Evolutionary conservation across 352 stramenopile species (phyloP), one percentile per base, ranked within the genome.

Genomic region (Phytopythium aichiense): DNA sequence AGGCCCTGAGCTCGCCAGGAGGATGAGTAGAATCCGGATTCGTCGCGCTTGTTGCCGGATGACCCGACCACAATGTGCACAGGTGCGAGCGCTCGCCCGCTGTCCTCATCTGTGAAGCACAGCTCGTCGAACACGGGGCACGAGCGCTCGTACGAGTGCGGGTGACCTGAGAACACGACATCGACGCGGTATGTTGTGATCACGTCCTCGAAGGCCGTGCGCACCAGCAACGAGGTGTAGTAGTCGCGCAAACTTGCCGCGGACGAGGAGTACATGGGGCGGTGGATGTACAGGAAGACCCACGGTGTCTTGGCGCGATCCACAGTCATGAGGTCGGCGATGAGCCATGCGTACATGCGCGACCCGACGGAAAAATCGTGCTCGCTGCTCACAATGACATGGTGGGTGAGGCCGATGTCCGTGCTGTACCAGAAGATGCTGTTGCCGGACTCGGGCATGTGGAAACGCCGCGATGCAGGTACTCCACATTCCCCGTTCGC

Each of bases 401-500:
- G 77, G 43, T 88, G 80, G 30, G 64, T 64, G 40, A 89, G 71
- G 4, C 80, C 80, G 2, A 72, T 73, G 48, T 88, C 74, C 23
- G 72, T 73, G 52, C 76, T 87, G 71, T 88, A 89, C 76, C 76
- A 89, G 59, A 79, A 89, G 2, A 83, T 69, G 8, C 65, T 63
- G 46, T 86, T 87, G 43, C 76, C 72, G 49, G 80, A 80, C 22
- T 71, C 64, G 0, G 79, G 85, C 82, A 95, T 94, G 53, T 71
- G 63, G 76, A 96, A 96, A 35, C 86, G 77, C 50, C 77, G 85
- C 25, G 75, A 60, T 6, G 74, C 80, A 0, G 91, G 84, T 12
- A 97, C 76, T 25, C 89, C 88, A 68, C 91, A 98, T 72, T 98
- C 91, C 9, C 91, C 91, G 28, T 74, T 74, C 15, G 72, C 84